Percentiles rank a stretch among this genome's conserved stretches.
These are phyloP conservation scores for Barbarea vulgaris DNA, from an alignment of 345 rosid genomes.

Conservation along the genomic window DNA sequence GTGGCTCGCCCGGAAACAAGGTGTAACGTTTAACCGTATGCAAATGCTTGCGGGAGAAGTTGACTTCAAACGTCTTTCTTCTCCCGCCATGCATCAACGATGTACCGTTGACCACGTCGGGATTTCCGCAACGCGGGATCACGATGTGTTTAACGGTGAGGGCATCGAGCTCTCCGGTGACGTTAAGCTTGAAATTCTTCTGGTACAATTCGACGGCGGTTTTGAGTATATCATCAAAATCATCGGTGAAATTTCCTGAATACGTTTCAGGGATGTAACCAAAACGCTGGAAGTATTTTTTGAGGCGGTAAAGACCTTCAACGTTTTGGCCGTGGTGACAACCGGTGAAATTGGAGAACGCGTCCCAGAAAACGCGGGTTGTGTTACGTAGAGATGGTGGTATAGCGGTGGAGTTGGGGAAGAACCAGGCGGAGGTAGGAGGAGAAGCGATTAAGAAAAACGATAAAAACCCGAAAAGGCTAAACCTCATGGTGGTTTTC, in stretches of 20 bases:
- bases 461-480: conserved; percentile 36
- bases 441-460: conserved; percentile 30
- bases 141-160: conserved; percentile 59
- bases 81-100: conserved; percentile 66
- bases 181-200: conserved; percentile 64
- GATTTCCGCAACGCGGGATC: conserved; percentile 85
- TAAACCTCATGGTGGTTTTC: conserved; percentile 43
- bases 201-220: conserved; percentile 75
- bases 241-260: conserved; percentile 60
- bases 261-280: conserved; percentile 41
- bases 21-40: conserved; percentile 66
- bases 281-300: conserved; percentile 42
- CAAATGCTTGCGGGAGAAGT: conserved; percentile 41
- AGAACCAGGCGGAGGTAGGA: conserved; percentile 41
- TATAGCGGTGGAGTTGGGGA: conserved; percentile 38
- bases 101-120: conserved; percentile 86
- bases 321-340: conserved; percentile 43
- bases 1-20: conserved; percentile 71
- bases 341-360: conserved; percentile 42
- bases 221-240: conserved; percentile 62
- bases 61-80: conserved; percentile 40
- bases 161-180: conserved; percentile 74
- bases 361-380: conserved; percentile 38
- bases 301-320: conserved; percentile 36
- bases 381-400: conserved; percentile 44